A percentile compares a stretch with the other conserved stretches of the same genome.
These are phyloP conservation scores for Botryosphaeria dothidea DNA, from an alignment of 2,329 filamentous ascomycete genomes.

Conservation along the genomic window DNA sequence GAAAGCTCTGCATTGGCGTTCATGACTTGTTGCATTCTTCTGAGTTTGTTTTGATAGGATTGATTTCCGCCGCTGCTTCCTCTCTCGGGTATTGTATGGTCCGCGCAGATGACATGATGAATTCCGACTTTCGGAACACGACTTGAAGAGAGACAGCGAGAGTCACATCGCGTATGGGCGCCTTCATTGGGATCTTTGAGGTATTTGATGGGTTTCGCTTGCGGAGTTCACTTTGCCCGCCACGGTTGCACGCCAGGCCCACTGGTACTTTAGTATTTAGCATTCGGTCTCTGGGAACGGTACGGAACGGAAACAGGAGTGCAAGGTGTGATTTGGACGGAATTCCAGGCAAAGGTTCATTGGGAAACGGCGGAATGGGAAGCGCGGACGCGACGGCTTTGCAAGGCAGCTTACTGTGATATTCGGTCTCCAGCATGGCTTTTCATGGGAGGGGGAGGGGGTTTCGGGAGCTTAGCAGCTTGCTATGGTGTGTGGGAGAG, in stretches of 20 bases:
- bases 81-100: conserved; percentile 1
- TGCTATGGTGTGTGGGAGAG: background rate
- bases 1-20: conserved; percentile 11
- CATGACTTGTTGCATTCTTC: conserved; percentile 9
- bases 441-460: background rate
- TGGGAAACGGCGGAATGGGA: background rate
- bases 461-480: background rate
- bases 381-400: background rate
- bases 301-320: background rate
- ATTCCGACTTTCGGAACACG: background rate
- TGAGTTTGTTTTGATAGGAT: conserved; percentile 13
- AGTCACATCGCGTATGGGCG: background rate
- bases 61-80: background rate
- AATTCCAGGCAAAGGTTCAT: background rate
- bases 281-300: background rate
- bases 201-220: background rate
- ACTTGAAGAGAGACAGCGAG: background rate
- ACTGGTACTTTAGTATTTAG: background rate
- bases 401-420: background rate
- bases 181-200: background rate
- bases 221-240: background rate
- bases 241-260: background rate
- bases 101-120: conserved; percentile 1
- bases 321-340: background rate
- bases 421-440: background rate